Evolutionary conservation across 176 grass and related monocot genomes (phyloP).

Genomic region (Miscanthus lutarioriparius): DNA sequence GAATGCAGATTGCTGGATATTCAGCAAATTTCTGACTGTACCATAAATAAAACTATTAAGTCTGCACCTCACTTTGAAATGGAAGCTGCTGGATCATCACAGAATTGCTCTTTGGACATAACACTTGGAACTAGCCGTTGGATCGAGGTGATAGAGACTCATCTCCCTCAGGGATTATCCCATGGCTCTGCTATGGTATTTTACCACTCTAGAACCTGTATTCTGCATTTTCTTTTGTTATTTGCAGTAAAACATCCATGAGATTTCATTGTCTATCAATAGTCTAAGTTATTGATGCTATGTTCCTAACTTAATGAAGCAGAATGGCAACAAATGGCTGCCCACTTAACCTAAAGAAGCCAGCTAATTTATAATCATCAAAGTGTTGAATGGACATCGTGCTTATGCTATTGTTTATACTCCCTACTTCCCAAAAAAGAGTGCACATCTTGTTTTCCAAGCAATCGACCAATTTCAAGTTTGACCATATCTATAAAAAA

Average conservation of each 20-base stretch:
- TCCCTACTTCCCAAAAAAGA: neutral
- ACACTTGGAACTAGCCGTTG: conserved; percentile 55
- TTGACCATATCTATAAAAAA: neutral
- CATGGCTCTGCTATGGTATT: conserved; percentile 77
- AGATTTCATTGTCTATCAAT: conserved; percentile 13
- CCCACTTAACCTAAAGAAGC: conserved; percentile 9
- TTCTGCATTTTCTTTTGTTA: conserved; percentile 23
- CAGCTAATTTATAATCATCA: conserved; percentile 18
- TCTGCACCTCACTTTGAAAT: conserved; percentile 85
- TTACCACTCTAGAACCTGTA: conserved; percentile 29
- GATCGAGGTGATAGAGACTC: conserved; percentile 69
- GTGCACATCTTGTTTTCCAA: neutral
- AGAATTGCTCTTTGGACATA: conserved; percentile 47
- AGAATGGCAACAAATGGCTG: too few relatives aligned
- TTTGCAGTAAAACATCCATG: neutral
- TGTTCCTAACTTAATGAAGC: too few relatives aligned
- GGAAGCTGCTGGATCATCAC: conserved; percentile 43
- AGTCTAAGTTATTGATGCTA: conserved; percentile 13
- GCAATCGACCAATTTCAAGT: neutral
- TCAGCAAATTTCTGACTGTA: conserved; percentile 75
- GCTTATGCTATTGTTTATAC: conserved; percentile 28
- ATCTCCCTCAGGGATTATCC: conserved; percentile 56
- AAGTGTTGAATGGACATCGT: conserved; percentile 4
- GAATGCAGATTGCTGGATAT: conserved; percentile 84
- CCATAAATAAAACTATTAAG: conserved; percentile 70